These are phyloP conservation scores for Jimgerdemannia flammicorona DNA, from an alignment of 192 early-diverging fungal genomes.

Conservation along the genomic window DNA sequence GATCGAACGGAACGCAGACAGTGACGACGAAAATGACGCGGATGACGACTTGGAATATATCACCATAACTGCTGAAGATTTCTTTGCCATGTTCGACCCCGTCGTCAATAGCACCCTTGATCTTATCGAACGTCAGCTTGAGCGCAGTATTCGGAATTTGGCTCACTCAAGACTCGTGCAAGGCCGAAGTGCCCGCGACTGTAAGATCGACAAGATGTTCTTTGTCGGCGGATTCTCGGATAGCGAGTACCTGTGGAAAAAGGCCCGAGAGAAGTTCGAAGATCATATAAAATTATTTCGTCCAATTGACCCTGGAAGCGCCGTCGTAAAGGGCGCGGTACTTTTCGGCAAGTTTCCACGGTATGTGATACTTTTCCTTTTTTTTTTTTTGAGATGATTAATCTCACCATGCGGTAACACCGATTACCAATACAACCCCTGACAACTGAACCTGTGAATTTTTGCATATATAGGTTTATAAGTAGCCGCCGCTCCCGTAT, in stretches of 20 bases:
- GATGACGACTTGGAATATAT: background rate
- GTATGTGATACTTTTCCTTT: background rate
- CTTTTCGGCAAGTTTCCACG: background rate
- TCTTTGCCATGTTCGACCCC: constrained; percentile 27
- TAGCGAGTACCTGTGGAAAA: constrained; percentile 26
- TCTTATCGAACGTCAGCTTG: constrained; percentile 31
- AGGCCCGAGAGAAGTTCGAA: constrained; percentile 23
- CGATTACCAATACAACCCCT: too few species aligned
- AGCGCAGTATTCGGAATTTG: background rate
- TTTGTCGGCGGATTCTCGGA: constrained; percentile 39
- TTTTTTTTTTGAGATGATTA: background rate
- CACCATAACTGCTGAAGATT: background rate
- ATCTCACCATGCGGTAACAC: too few species aligned
- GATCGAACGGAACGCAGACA: background rate
- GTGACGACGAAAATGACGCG: background rate
- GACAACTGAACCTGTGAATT: too few species aligned
- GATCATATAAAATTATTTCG: background rate
- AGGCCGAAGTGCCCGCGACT: background rate
- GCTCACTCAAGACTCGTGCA: background rate
- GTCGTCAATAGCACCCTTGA: constrained; percentile 26
- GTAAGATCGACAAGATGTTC: constrained; percentile 31
- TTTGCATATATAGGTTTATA: too few species aligned
- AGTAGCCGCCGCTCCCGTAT: too few species aligned
- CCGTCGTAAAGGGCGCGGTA: background rate
- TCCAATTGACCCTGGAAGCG: background rate